Evolutionary conservation across 1,284 basidiomycete species (phyloP).

Genomic region (Melampsora abietis-canadensis): DNA sequence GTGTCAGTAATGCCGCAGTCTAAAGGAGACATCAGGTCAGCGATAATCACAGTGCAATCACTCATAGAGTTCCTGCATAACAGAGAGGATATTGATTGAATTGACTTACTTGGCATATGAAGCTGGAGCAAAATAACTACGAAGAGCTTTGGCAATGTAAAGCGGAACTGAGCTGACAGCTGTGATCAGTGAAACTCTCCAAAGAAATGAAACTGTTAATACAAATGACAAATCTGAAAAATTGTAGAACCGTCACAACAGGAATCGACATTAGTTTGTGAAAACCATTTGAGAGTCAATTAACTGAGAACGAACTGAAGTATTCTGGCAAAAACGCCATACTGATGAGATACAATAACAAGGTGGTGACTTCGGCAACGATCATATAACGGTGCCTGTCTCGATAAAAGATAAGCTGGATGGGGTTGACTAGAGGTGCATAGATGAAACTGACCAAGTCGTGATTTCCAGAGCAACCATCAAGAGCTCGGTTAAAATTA

Average conservation of each 20-base stretch:
- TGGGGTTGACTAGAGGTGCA: not conserved
- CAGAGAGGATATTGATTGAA: not conserved
- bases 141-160: slow-evolving; percentile 82
- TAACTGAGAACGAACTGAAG: slow-evolving; percentile 68
- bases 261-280: slow-evolving; percentile 3
- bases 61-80: too few relatives aligned
- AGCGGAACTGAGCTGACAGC: slow-evolving; percentile 84
- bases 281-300: not conserved
- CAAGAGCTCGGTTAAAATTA: slow-evolving; percentile 94
- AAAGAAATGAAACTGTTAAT: slow-evolving; percentile 77
- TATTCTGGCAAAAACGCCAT: slow-evolving; percentile 94
- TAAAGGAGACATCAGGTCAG: too few relatives aligned
- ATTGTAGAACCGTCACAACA: not conserved
- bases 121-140: slow-evolving; percentile 82
- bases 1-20: too few relatives aligned
- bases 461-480: slow-evolving; percentile 99
- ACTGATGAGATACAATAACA: slow-evolving; percentile 82
- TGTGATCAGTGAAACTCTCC: slow-evolving; percentile 93
- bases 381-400: slow-evolving; percentile 93
- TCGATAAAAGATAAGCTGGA: not conserved
- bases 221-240: slow-evolving; percentile 85
- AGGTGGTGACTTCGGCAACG: slow-evolving; percentile 81
- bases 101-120: slow-evolving; percentile 74
- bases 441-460: slow-evolving; percentile 68
- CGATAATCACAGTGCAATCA: too few relatives aligned